Conservation (phyloP, 768 basidiomycete genomes). For the Psilocybe cyanescens region DNA sequence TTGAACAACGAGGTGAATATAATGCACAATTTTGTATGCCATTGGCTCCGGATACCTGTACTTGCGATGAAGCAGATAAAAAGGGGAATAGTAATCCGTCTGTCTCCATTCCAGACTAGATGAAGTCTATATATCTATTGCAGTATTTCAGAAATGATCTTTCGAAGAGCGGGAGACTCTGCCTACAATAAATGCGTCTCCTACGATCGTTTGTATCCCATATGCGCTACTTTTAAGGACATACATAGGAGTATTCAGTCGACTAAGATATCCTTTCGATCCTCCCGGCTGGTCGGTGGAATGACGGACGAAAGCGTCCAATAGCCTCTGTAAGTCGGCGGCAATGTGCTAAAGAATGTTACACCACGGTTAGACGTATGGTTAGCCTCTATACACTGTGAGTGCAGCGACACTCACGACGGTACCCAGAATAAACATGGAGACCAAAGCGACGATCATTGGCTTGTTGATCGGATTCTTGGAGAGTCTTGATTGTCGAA, state of each 20-base stretch:
- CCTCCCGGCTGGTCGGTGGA: background rate
- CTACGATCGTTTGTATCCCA: background rate
- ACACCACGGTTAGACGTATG: no score
- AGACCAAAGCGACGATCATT: background rate
- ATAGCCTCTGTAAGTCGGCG: background rate
- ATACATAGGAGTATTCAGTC: background rate
- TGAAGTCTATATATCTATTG: background rate
- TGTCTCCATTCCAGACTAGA: conserved; percentile 1
- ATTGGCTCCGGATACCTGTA: background rate
- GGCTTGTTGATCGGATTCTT: background rate
- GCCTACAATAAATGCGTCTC: conserved; percentile 1
- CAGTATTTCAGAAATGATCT: background rate
- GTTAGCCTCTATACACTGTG: no score
- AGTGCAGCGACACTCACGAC: background rate
- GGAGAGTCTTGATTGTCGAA: background rate
- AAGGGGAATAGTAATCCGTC: background rate
- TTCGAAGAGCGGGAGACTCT: background rate
- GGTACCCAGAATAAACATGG: background rate
- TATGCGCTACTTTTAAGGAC: background rate
- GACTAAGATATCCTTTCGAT: background rate
- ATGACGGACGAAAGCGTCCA: background rate
- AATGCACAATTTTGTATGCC: no score
- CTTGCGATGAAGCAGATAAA: background rate
- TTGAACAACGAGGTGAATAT: no score
- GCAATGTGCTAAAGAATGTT: background rate